Base-by-base conservation (phyloP, 2,329 filamentous ascomycete species). In the Catunica adiposa region DNA sequence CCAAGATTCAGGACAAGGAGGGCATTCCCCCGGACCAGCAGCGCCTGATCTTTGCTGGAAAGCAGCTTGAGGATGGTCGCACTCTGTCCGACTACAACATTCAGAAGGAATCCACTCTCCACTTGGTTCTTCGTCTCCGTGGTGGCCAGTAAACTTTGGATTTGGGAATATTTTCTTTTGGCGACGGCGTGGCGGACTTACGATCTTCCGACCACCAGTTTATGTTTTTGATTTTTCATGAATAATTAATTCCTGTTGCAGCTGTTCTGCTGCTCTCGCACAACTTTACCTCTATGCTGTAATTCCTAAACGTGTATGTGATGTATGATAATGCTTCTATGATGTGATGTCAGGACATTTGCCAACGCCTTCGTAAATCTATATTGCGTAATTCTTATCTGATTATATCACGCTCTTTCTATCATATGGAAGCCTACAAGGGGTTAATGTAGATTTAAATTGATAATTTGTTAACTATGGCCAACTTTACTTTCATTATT, bases 31-130 rank as follows among this genome's bases (percentile, higher is more conserved):
- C 89, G 1, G 89, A 95, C 69, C 89, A 95, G 70, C 89, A 95
- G 71, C 88, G 89, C 64, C 73, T 95, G 11, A 94, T 95, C 66
- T 94, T 94, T 61, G 88, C 89, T 51, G 89, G 89, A 58, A 95
- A 95, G 79, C 88, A 95, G 70, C 72, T 95, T 1, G 88, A 95
- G 68, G 89, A 96, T 63, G 89, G 89, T 51, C 86, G 89, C 22
- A 96, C 89, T 0, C 75, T 96, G 0, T 84, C 80, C 53, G 90
- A 96, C 68, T 96, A 96, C 80, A 96, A 96, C 74, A 96, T 96
- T 50, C 90, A 97, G 70, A 90, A 90, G 73, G 86, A 90, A 66
- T 86, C 82, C 0, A 90, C 86, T 0, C 76, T 90, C 1, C 86
- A 90, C 67, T 67, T 90, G 56, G 86, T 90, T 50, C 81, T 90